These are phyloP conservation scores for Cryptosporidium felis DNA, from an alignment of 169 alveolate genomes.

Conservation along the genomic window DNA sequence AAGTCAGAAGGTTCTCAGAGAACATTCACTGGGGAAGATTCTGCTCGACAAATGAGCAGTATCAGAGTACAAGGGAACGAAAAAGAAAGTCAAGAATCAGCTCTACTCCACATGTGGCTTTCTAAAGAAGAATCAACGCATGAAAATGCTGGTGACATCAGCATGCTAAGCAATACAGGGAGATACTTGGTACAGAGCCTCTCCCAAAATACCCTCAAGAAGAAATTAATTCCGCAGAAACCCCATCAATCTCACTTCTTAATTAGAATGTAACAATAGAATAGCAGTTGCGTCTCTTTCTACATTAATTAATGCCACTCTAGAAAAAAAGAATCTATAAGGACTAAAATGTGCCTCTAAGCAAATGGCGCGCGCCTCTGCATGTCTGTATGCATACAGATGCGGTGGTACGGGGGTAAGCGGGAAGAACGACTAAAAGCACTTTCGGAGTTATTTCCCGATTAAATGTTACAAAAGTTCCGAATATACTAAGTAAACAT, in stretches of 20 bases:
- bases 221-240: background rate
- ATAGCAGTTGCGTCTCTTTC: too few relatives aligned
- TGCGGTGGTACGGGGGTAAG: too few relatives aligned
- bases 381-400: constrained; percentile 8
- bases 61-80: too few relatives aligned
- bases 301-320: too few relatives aligned
- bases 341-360: background rate
- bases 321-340: constrained; percentile 13
- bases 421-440: too few relatives aligned
- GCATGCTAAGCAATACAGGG: background rate
- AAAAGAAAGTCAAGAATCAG: too few relatives aligned
- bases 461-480: constrained; percentile 1
- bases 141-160: background rate
- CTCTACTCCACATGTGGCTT: constrained; percentile 33
- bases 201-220: background rate
- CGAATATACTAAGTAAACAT: constrained; percentile 23
- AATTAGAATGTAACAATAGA: background rate
- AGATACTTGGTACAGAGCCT: background rate
- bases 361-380: background rate
- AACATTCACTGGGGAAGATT: too few relatives aligned
- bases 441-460: background rate
- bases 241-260: background rate
- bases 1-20: too few relatives aligned
- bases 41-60: too few relatives aligned
- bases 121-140: background rate